Conservation (phyloP, 2,329 filamentous ascomycete genomes). For the Trichophyton simii region DNA sequence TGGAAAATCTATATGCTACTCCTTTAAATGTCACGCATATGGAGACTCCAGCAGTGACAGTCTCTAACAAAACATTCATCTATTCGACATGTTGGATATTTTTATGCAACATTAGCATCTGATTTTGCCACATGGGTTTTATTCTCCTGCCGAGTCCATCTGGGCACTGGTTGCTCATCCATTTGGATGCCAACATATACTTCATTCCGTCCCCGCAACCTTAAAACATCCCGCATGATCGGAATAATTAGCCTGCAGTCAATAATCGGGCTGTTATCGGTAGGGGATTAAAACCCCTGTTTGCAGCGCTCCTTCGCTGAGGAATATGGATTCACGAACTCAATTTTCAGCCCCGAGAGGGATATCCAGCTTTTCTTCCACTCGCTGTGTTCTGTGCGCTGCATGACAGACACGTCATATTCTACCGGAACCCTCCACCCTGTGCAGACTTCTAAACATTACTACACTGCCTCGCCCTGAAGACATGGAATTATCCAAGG, state of each 20-base stretch:
- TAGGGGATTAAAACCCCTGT: not conserved
- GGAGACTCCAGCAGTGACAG: not conserved
- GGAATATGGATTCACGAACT: not conserved
- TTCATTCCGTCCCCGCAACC: not conserved
- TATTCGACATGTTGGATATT: not conserved
- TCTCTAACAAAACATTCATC: not conserved
- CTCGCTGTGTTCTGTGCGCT: not conserved
- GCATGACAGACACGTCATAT: not conserved
- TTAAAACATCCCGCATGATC: not conserved
- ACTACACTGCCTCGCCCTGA: no score
- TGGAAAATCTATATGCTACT: not conserved
- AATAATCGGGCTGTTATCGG: not conserved
- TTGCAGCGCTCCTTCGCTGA: not conserved
- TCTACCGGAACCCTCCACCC: not conserved
- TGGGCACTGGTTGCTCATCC: not conserved
- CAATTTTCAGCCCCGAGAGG: not conserved
- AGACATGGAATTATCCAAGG: no score
- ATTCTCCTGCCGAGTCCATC: not conserved
- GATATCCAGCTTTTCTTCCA: not conserved
- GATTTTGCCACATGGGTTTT: not conserved
- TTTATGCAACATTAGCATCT: not conserved
- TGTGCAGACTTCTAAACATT: not conserved
- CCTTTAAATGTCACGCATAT: not conserved
- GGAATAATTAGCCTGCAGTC: not conserved
- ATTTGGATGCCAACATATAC: not conserved